These are phyloP conservation scores for Penicillium ochrochloron DNA, from an alignment of 495 filamentous ascomycete genomes.

Conservation along the genomic window DNA sequence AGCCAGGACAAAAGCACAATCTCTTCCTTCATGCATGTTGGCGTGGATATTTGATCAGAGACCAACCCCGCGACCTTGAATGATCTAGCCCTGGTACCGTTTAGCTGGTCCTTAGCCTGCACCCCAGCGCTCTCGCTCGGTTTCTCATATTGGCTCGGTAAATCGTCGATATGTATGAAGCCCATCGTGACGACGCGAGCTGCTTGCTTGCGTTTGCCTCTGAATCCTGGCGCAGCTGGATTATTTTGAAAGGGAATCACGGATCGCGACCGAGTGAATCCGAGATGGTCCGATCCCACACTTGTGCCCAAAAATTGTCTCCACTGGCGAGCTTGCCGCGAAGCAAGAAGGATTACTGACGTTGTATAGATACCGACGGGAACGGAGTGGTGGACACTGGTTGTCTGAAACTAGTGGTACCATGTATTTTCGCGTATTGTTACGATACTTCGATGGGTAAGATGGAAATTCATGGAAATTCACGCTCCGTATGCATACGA, in stretches of 20 bases:
- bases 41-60: conserved; percentile 18
- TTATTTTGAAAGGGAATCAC: conserved; percentile 14
- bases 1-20: conserved; percentile 50
- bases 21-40: conserved; percentile 44
- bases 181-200: conserved; percentile 34
- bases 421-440: not conserved
- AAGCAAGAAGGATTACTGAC: not conserved
- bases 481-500: not conserved
- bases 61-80: conserved; percentile 29
- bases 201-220: conserved; percentile 16
- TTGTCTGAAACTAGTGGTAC: conserved; percentile 2
- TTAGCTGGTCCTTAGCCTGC: conserved; percentile 2
- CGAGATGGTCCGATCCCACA: conserved; percentile 21
- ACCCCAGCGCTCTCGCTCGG: conserved; percentile 10
- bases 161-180: conserved; percentile 28
- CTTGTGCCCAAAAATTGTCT: conserved; percentile 21
- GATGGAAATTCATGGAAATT: not conserved
- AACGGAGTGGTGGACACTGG: conserved; percentile 14
- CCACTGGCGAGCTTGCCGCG: conserved; percentile 15
- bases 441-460: not conserved
- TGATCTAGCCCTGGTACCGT: conserved; percentile 17
- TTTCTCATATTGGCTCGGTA: conserved; percentile 7
- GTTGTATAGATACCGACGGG: not conserved
- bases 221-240: conserved; percentile 11
- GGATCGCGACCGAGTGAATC: conserved; percentile 12